Percentiles rank a stretch among this genome's conserved stretches.
Conservation (phyloP, 2,329 filamentous ascomycete species). For the Ilyonectria sp. region DNA sequence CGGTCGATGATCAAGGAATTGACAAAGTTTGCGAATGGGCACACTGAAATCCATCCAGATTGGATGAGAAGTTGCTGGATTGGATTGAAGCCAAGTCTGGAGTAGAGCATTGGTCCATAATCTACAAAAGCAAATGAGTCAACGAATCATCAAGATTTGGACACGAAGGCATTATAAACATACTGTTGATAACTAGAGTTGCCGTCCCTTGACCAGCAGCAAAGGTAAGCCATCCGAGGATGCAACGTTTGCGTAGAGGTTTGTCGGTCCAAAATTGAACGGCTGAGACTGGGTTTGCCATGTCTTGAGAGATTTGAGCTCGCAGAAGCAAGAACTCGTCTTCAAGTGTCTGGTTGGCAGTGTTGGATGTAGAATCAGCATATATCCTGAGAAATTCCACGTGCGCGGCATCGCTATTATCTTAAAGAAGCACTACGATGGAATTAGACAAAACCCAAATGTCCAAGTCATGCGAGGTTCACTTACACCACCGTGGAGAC, state of each 20-base stretch:
- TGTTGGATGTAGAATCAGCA: too few relatives aligned
- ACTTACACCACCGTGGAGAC: slow-evolving; percentile 46
- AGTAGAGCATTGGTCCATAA: slow-evolving; percentile 13
- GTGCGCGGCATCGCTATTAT: too few relatives aligned
- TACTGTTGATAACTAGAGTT: slow-evolving; percentile 17
- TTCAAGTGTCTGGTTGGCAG: too few relatives aligned
- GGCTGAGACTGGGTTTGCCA: too few relatives aligned
- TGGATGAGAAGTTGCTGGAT: slow-evolving; percentile 1
- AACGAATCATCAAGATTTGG: too few relatives aligned
- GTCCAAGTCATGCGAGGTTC: too few relatives aligned
- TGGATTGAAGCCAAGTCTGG: background rate
- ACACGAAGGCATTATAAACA: background rate
- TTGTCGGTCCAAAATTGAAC: too few relatives aligned
- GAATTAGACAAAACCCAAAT: too few relatives aligned
- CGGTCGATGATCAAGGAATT: slow-evolving; percentile 7
- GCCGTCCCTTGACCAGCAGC: slow-evolving; percentile 8
- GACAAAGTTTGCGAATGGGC: background rate
- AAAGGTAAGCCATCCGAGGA: slow-evolving; percentile 15
- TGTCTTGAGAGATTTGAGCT: too few relatives aligned
- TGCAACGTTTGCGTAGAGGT: background rate
- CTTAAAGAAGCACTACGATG: too few relatives aligned
- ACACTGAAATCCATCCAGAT: slow-evolving; percentile 13
- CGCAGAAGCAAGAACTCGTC: too few relatives aligned
- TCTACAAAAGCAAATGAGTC: background rate
- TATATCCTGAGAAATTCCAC: too few relatives aligned